Base-by-base conservation (phyloP, 2,329 filamentous ascomycete species). In the Colletotrichum limetticola region DNA sequence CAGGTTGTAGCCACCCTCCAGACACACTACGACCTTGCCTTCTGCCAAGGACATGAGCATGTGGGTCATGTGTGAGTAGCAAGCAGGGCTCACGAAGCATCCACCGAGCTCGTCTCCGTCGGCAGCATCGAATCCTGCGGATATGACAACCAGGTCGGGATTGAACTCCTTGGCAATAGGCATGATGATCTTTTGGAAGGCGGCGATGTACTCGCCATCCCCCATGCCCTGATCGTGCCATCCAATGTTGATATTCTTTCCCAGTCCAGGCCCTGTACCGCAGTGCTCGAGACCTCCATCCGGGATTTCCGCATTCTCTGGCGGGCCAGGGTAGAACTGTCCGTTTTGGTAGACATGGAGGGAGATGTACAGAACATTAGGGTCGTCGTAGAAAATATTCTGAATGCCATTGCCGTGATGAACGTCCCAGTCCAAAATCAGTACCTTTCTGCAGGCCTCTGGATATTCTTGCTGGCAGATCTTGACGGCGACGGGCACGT, bases 21-120 rank as follows among this genome's bases (percentile, higher is more conserved):
- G 87, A 79, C 95, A 98, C 9, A 98, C 96, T 2, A 94, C 94
- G 16, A 99, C 89, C 79, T 95, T 98, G 32, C 97, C 97, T 57
- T 92, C 89, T 0, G 97, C 96, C 24, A 99, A 87, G 2, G 94
- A 95, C 95, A 98, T 98, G 60, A 99, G 90, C 96, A 98, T 98
- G 80, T 98, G 95, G 19, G 97, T 98, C 97, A 99, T 98, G 80
- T 99, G 96, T 16, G 95, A 94, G 80, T 98, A 99, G 80, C 97
- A 97, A 5, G 91, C 85, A 0, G 97, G 97, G 1, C 95, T 93
- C 5, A 99, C 97, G 79, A 95, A 96, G 81, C 97, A 99, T 37
- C 94, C 95, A 63, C 97, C 97, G 1, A 99, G 89, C 79, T 97
- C 92, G 81, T 99, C 97, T 14, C 97, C 97, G 75, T 94, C 94